phyloP scores from a whole-genome alignment of 2,329 filamentous ascomycete genomes.

The Diaporthe batatas region DNA sequence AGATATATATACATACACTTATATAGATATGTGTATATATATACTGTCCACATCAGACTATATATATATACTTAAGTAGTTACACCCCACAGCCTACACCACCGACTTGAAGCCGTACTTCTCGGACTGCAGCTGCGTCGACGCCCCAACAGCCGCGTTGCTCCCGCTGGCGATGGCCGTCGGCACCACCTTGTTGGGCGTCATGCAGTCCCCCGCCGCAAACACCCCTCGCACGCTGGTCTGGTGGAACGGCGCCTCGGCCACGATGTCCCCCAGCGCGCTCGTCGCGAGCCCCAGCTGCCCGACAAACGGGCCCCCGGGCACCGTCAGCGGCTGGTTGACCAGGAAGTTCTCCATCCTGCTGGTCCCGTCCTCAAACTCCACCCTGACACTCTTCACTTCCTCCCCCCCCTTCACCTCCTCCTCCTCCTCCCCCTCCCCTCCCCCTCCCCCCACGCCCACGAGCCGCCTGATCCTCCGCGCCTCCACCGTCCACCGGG shows the following conservation, averaged over 20 bases:
- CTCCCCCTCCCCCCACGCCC: neutral
- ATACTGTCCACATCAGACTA: no score
- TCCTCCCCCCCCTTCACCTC: neutral
- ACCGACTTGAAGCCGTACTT: conserved; percentile 24
- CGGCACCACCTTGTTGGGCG: conserved; percentile 34
- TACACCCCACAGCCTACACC: neutral
- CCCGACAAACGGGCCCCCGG: conserved; percentile 28
- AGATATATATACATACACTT: no score
- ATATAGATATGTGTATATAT: no score
- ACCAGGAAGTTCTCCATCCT: conserved; percentile 32
- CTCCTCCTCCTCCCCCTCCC: neutral
- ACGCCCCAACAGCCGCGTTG: conserved; percentile 30
- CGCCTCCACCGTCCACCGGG: conserved; percentile 31
- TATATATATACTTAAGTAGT: neutral
- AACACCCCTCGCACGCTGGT: conserved; percentile 36
- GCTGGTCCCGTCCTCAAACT: conserved; percentile 33
- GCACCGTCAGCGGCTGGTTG: conserved; percentile 31
- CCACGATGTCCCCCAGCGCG: conserved; percentile 27
- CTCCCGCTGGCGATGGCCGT: conserved; percentile 26
- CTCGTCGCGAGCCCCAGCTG: conserved; percentile 34
- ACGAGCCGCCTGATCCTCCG: conserved; percentile 12
- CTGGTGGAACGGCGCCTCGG: conserved; percentile 28
- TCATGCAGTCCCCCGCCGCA: conserved; percentile 38
- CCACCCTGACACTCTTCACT: neutral
- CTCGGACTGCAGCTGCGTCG: conserved; percentile 35